These are phyloP conservation scores for Coniophora puteana DNA, from an alignment of 1,284 basidiomycete genomes.

Conservation along the genomic window DNA sequence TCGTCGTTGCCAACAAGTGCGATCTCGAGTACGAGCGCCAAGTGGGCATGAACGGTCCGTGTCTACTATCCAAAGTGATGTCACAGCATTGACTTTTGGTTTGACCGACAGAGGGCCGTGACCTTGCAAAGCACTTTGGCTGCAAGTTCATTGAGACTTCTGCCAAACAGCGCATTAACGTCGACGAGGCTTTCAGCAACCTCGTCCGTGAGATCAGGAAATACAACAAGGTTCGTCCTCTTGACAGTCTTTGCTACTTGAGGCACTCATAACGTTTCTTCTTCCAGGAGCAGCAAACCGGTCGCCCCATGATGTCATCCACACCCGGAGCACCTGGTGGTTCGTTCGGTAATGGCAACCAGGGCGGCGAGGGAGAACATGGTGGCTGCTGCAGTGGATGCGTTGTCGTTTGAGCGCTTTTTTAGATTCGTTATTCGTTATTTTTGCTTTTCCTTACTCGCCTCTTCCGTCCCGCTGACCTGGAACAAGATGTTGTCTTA, in stretches of 20 bases:
- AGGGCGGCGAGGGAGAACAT: conserved; percentile 37
- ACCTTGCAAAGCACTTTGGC: conserved; percentile 94
- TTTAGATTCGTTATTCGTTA: conserved; percentile 6
- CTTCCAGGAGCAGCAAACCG: conserved; percentile 42
- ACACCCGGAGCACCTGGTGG: conserved; percentile 21
- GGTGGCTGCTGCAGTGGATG: conserved; percentile 58
- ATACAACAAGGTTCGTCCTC: conserved; percentile 78
- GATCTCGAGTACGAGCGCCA: conserved; percentile 98
- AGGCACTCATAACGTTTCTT: neutral
- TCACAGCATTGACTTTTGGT: neutral
- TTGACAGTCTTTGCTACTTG: conserved; percentile 8
- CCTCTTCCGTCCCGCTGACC: conserved; percentile 8
- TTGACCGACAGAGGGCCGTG: conserved; percentile 80
- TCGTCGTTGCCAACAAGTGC: conserved; percentile 98
- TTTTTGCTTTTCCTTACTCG: conserved; percentile 8
- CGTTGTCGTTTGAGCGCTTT: conserved; percentile 44
- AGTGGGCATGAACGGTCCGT: conserved; percentile 91
- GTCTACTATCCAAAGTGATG: neutral
- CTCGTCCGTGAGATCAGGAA: conserved; percentile 96
- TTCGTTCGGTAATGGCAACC: conserved; percentile 30
- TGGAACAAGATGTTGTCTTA: conserved; percentile 5
- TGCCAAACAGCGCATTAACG: conserved; percentile 97
- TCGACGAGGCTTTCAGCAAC: conserved; percentile 97
- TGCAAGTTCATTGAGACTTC: conserved; percentile 99
- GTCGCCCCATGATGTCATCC: conserved; percentile 35